Evolutionary conservation across 305 asterid species (phyloP), one percentile per base, ranked within the genome.

Genomic region (Nicotiana rustica): DNA sequence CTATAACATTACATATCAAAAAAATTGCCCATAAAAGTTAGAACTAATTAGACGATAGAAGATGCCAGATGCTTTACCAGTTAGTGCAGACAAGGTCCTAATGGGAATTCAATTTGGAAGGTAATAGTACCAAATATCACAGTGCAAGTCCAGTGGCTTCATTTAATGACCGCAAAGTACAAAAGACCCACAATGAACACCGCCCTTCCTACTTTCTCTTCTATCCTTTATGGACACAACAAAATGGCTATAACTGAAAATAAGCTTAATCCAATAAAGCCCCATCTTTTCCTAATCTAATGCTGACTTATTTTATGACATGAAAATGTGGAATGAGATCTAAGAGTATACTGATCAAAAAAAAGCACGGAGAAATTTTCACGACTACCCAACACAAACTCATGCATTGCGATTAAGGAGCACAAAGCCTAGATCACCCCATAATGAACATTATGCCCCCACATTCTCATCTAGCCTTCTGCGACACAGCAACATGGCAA

Each of bases 181-280:
- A 75, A 75, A 75, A 52, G 29, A n/a, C 29, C 64, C 64, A 73
- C 41, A 73, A 49, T 75, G 65, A 7, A 29, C 64, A 49, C 64
- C 44, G 29, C 44, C 80, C 65, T 29, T 62, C 65, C 80, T 52
- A 33, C 65, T 75, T 75, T 75, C 47, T 55, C 65, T 41, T 75
- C 47, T 52, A 52, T 75, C 65, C 65, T 52, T 29, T 29, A 49
- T 15, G 65, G 80, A 29, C 80, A 14, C n/a, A 52, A 29, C 17
- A 75, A 15, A 25, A 75, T 75, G 47, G 10, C 47, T 52, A 75
- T 49, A 55, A 25, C 9, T 75, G 47, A 52, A 67, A 75, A 75
- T 75, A 75, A 75, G 65, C 65, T 36, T 52, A 75, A 75, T 35
- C n/a, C 80, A 75, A 49, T 15, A 21, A 75, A 75, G 80, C 64